Percentiles rank a stretch among this genome's conserved stretches.
These are phyloP conservation scores for Botryotinia calthae DNA, from an alignment of 2,329 filamentous ascomycete species.

Conservation along the genomic window DNA sequence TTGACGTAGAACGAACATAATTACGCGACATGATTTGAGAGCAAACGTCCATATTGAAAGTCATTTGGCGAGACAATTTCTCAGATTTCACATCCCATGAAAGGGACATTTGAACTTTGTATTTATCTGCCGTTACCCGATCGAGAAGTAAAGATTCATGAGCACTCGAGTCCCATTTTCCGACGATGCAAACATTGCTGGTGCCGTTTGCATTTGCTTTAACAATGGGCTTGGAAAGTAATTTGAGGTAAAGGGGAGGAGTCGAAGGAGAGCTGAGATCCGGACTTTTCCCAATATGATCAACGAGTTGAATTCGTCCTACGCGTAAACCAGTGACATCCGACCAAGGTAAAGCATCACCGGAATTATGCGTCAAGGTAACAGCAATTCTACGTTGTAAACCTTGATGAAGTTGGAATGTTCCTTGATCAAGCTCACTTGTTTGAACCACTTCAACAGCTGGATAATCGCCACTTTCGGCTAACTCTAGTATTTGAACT, in stretches of 20 bases:
- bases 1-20: slow-evolving; percentile 80
- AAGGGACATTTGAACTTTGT: slow-evolving; percentile 83
- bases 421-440: slow-evolving; percentile 78
- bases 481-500: slow-evolving; percentile 85
- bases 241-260: slow-evolving; percentile 72
- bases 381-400: slow-evolving; percentile 85
- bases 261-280: slow-evolving; percentile 67
- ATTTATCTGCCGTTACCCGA: slow-evolving; percentile 86
- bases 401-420: slow-evolving; percentile 93
- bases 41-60: slow-evolving; percentile 76
- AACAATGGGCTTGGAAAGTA: slow-evolving; percentile 74
- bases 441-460: slow-evolving; percentile 91
- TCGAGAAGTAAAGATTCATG: slow-evolving; percentile 93
- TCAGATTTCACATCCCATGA: slow-evolving; percentile 82
- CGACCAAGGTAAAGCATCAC: slow-evolving; percentile 84
- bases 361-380: slow-evolving; percentile 87
- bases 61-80: slow-evolving; percentile 83
- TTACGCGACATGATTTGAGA: slow-evolving; percentile 81
- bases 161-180: slow-evolving; percentile 94
- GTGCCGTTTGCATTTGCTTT: slow-evolving; percentile 89
- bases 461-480: slow-evolving; percentile 85
- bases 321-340: slow-evolving; percentile 75
- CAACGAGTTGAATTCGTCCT: slow-evolving; percentile 77
- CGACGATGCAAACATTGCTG: slow-evolving; percentile 78
- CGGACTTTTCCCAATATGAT: slow-evolving; percentile 79